Conservation (phyloP, 805 yeast genomes). For the Barnettozyma salicaria region DNA sequence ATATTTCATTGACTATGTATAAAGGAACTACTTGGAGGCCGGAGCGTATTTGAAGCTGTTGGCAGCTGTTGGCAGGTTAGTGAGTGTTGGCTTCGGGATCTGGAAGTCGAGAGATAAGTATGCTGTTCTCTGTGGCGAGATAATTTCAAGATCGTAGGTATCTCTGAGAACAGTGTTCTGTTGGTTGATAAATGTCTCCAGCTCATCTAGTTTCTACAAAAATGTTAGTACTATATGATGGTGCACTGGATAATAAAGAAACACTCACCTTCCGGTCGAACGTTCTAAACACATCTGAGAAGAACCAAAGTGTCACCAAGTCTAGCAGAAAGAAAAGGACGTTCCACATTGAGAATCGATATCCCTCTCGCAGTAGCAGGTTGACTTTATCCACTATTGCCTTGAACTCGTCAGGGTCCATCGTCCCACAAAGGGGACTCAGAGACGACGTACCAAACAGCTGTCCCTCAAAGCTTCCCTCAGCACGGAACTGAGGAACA, state of each 20-base stretch:
- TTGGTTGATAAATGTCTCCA: constrained; percentile 38
- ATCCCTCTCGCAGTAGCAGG: constrained; percentile 33
- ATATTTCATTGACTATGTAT: too few relatives aligned
- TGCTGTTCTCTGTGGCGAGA: constrained; percentile 48
- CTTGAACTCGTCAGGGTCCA: constrained; percentile 34
- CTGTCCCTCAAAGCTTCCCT: constrained; percentile 36
- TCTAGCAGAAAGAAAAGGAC: constrained; percentile 34
- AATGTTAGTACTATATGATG: constrained; percentile 5
- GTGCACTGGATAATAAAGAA: not conserved
- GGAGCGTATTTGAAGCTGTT: too few relatives aligned
- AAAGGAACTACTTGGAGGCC: too few relatives aligned
- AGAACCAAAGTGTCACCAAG: constrained; percentile 35
- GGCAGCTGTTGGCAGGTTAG: too few relatives aligned
- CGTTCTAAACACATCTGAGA: constrained; percentile 34
- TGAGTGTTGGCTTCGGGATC: constrained; percentile 36
- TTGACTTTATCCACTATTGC: constrained; percentile 43
- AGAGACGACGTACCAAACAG: constrained; percentile 47
- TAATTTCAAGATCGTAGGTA: constrained; percentile 31
- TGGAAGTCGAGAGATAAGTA: constrained; percentile 50
- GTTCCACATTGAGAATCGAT: constrained; percentile 33
- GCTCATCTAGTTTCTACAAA: constrained; percentile 28
- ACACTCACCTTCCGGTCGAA: constrained; percentile 16
- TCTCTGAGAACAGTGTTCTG: constrained; percentile 27
- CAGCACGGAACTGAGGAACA: constrained; percentile 17
- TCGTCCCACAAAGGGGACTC: constrained; percentile 41